Base-by-base conservation (phyloP, 306 rosid genomes). In the Begonia peltatifolia region DNA sequence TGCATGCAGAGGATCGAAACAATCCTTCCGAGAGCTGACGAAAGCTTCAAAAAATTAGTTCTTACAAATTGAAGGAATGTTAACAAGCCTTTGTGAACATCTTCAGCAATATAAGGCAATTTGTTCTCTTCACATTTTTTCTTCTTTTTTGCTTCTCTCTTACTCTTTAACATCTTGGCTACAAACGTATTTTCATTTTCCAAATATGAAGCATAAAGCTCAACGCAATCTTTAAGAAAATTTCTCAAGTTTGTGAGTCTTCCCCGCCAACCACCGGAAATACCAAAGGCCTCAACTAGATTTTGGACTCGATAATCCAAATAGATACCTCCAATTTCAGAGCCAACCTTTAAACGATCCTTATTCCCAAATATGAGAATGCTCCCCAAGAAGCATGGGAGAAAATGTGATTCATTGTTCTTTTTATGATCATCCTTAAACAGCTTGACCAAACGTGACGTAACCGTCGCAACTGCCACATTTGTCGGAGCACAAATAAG, bases 401-500 rank as follows among this genome's bases (percentile, higher is more conserved):
- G 47, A 67, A 14, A 54, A 56, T 68, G 63, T 1, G 73, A 47
- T 47, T 62, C 57, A 7, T 52, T 14, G 11, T 50, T 36, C 12
- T 48, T 48, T 62, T 57, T 60, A 47, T 30, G 38, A 30, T 60
- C 53, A 43, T 63, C 74, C 58, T 50, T 60, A 58, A 80, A 81
- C 73, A 76, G 68, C 56, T 67, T 66, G 59, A 83, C 47, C 42
- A 83, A 68, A 15, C 78, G 70, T 0, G 74, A 71, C 12, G 94
- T 84, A 38, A 87, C 73, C 63, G 70, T 87, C 23, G 67, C 74
- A 49, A 87, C 72, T 30, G 96, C 87, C 63, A 78, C 76, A 61
- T 87, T 83, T 15, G 94, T 87, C 9, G 96, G 94, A 15, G 96
- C 87, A 63, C 93, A 84, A 11, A 65, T 61, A 64, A 87, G 85